These are phyloP conservation scores for Chaetomium olivaceum DNA, from an alignment of 2,329 filamentous ascomycete genomes.

Conservation along the genomic window DNA sequence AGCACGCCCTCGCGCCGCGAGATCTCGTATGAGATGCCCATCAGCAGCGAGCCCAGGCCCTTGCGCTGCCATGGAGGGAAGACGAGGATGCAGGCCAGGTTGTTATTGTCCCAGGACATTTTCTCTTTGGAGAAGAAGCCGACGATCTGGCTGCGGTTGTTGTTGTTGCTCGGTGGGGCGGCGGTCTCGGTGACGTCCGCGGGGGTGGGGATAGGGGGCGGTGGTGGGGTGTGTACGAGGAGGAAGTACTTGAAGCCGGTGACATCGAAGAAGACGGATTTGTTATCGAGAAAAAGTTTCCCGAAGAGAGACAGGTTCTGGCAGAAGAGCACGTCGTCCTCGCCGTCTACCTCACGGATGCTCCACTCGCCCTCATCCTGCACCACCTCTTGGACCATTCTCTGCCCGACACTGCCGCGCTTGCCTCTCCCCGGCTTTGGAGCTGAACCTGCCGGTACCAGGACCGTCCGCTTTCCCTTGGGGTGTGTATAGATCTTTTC, in stretches of 20 bases:
- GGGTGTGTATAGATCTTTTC: slow-evolving; percentile 71
- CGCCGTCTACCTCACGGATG: slow-evolving; percentile 91
- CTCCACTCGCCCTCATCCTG: slow-evolving; percentile 72
- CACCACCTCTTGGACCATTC: slow-evolving; percentile 47
- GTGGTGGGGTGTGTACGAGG: slow-evolving; percentile 70
- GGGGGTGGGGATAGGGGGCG: slow-evolving; percentile 21
- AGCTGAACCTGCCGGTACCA: slow-evolving; percentile 37
- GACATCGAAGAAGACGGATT: slow-evolving; percentile 97
- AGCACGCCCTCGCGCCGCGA: slow-evolving; percentile 79
- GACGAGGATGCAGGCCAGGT: slow-evolving; percentile 91
- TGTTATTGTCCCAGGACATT: slow-evolving; percentile 98
- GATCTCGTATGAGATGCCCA: slow-evolving; percentile 92
- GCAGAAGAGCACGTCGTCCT: slow-evolving; percentile 81
- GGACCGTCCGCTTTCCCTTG: slow-evolving; percentile 45
- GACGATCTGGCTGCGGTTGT: slow-evolving; percentile 60
- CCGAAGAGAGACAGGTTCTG: slow-evolving; percentile 96
- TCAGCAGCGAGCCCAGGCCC: slow-evolving; percentile 82
- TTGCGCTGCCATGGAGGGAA: slow-evolving; percentile 95
- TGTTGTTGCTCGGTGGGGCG: slow-evolving; percentile 22
- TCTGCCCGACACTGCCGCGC: slow-evolving; percentile 37
- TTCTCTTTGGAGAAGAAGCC: slow-evolving; percentile 99
- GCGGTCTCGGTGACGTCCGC: slow-evolving; percentile 18
- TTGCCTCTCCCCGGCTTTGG: slow-evolving; percentile 42
- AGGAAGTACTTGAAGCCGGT: slow-evolving; percentile 93
- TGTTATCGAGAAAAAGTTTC: slow-evolving; percentile 96